These are phyloP conservation scores for Pseudopithomyces chartarum DNA, from an alignment of 2,329 filamentous ascomycete species.

Conservation along the genomic window DNA sequence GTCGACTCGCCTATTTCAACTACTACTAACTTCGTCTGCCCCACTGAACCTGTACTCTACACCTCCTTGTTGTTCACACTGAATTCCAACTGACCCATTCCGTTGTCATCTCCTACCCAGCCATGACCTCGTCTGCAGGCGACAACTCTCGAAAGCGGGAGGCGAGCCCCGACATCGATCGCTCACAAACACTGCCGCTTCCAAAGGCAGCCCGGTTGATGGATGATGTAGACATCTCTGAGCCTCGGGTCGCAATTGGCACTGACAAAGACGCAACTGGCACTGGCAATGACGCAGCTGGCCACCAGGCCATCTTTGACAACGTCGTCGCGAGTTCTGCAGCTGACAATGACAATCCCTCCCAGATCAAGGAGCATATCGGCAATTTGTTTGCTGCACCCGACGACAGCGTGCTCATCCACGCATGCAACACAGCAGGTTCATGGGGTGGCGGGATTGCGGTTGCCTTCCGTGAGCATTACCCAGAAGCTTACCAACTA, in stretches of 20 bases:
- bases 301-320: not conserved
- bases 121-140: not conserved
- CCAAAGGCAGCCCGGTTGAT: not conserved
- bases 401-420: slow-evolving; percentile 56
- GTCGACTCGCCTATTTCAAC: too few species aligned
- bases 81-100: not conserved
- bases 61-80: not conserved
- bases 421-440: slow-evolving; percentile 65
- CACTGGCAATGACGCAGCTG: not conserved
- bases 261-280: not conserved
- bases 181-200: not conserved
- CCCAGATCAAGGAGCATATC: slow-evolving; percentile 24
- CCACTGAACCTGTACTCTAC: not conserved
- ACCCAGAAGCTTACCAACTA: slow-evolving; percentile 55
- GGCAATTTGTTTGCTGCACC: slow-evolving; percentile 62
- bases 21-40: too few species aligned
- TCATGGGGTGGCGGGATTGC: slow-evolving; percentile 66
- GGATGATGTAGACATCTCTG: not conserved
- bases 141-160: not conserved
- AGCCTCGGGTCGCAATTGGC: not conserved
- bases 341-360: not conserved
- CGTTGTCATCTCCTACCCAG: too few species aligned
- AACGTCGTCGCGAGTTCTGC: too few species aligned
- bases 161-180: not conserved
- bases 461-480: slow-evolving; percentile 53